phyloP scores from a whole-genome alignment of 768 basidiomycete genomes.

The Xerocomellus chrysenteron region DNA sequence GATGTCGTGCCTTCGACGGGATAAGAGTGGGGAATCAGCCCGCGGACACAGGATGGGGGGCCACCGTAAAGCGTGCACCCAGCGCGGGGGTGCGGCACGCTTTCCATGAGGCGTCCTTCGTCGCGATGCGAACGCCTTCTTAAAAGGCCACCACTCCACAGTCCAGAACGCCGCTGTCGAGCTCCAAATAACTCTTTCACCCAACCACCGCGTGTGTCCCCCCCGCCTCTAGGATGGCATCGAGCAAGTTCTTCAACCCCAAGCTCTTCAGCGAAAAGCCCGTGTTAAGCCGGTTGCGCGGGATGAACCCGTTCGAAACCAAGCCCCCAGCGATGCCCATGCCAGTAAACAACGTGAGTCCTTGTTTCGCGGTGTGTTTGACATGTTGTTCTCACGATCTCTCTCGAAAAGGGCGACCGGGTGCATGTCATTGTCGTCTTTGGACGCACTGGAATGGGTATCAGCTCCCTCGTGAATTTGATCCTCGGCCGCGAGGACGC shows the following conservation, averaged over 20 bases:
- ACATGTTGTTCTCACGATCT: not conserved
- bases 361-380: not conserved
- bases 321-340: constrained; percentile 24
- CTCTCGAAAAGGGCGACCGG: constrained; percentile 24
- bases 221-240: constrained; percentile 20
- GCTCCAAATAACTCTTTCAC: constrained; percentile 12
- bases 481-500: constrained; percentile 34
- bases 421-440: constrained; percentile 34
- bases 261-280: constrained; percentile 26
- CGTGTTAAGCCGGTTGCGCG: constrained; percentile 23
- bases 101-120: constrained; percentile 30
- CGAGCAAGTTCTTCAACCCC: constrained; percentile 21
- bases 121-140: constrained; percentile 18
- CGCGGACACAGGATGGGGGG: constrained; percentile 3
- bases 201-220: constrained; percentile 16
- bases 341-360: constrained; percentile 33
- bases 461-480: constrained; percentile 33
- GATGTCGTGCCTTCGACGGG: constrained; percentile 5
- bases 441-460: constrained; percentile 34
- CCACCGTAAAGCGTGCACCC: constrained; percentile 19
- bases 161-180: constrained; percentile 23
- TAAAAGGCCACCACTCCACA: constrained; percentile 17
- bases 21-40: constrained; percentile 18
- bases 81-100: constrained; percentile 28
- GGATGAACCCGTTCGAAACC: constrained; percentile 25